phyloP scores from a whole-genome alignment of 2,329 filamentous ascomycete species.

The Calonectria montana region DNA sequence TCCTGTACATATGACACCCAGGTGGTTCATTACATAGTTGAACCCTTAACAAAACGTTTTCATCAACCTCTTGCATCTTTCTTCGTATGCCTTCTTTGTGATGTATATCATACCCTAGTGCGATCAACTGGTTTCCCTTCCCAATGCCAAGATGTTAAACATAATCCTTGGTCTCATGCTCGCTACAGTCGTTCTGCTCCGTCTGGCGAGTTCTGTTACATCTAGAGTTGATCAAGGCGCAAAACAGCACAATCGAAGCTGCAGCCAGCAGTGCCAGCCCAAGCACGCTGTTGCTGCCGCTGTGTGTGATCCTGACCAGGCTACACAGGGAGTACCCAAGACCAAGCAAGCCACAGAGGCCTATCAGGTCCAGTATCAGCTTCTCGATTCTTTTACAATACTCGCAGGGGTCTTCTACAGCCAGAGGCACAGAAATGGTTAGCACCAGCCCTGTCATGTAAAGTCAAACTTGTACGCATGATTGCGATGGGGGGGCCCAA shows the following conservation, averaged over 20 bases:
- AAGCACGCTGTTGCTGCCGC: not conserved
- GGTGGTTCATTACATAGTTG: constrained; percentile 24
- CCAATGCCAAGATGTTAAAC: not conserved
- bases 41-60: constrained; percentile 6
- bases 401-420: not conserved
- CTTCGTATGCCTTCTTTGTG: not conserved
- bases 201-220: not conserved
- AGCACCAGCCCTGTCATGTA: not conserved
- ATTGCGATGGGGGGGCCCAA: not conserved
- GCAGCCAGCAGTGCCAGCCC: not conserved
- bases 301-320: not conserved
- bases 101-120: not conserved
- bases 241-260: not conserved
- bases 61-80: not conserved
- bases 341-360: not conserved
- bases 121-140: not conserved
- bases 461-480: not conserved
- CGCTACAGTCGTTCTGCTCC: not conserved
- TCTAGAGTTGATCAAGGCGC: not conserved
- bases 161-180: not conserved
- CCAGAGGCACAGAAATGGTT: not conserved
- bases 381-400: not conserved
- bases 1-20: constrained; percentile 39
- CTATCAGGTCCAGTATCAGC: not conserved
- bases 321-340: not conserved